Percentiles rank a stretch among this genome's conserved stretches.
Conservation (phyloP, 768 basidiomycete genomes). For the Baorangia bicolor region DNA sequence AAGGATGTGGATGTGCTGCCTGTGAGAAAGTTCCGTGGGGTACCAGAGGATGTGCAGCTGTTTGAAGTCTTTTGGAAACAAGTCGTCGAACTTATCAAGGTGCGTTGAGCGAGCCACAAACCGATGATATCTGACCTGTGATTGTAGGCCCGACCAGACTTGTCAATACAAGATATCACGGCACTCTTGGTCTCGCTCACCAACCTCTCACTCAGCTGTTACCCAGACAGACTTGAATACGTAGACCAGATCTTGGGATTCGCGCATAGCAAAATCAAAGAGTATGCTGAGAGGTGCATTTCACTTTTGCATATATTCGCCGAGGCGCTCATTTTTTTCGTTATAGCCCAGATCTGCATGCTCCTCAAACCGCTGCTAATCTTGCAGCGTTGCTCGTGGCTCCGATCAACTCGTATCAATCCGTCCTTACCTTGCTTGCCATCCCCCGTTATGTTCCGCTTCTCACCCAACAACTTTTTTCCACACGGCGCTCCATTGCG, state of each 20-base stretch:
- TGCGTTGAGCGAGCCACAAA: slow-evolving; percentile 32
- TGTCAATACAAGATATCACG: slow-evolving; percentile 97
- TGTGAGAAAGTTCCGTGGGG: slow-evolving; percentile 86
- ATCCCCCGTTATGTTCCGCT: slow-evolving; percentile 88
- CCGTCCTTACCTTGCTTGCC: slow-evolving; percentile 94
- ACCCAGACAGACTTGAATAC: slow-evolving; percentile 95
- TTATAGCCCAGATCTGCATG: slow-evolving; percentile 80
- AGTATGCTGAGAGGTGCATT: slow-evolving; percentile 73
- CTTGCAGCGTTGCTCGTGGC: slow-evolving; percentile 90
- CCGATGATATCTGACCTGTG: neutral
- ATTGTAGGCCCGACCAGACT: slow-evolving; percentile 86
- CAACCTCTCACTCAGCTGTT: slow-evolving; percentile 94
- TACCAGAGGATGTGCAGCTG: slow-evolving; percentile 91
- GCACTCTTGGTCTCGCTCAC: slow-evolving; percentile 93
- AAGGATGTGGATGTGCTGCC: slow-evolving; percentile 58
- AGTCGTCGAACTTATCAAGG: slow-evolving; percentile 97
- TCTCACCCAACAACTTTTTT: slow-evolving; percentile 82
- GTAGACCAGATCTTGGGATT: slow-evolving; percentile 95
- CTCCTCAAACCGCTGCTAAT: slow-evolving; percentile 82
- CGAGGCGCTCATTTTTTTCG: neutral
- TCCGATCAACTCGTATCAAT: slow-evolving; percentile 95
- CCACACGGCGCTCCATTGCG: slow-evolving; percentile 87
- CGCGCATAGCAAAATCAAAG: slow-evolving; percentile 81
- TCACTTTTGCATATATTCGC: neutral
- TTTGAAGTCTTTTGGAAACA: slow-evolving; percentile 99